Evolutionary conservation across 2,329 filamentous ascomycete species (phyloP).

Genomic region (Fusarium subtropicale): DNA sequence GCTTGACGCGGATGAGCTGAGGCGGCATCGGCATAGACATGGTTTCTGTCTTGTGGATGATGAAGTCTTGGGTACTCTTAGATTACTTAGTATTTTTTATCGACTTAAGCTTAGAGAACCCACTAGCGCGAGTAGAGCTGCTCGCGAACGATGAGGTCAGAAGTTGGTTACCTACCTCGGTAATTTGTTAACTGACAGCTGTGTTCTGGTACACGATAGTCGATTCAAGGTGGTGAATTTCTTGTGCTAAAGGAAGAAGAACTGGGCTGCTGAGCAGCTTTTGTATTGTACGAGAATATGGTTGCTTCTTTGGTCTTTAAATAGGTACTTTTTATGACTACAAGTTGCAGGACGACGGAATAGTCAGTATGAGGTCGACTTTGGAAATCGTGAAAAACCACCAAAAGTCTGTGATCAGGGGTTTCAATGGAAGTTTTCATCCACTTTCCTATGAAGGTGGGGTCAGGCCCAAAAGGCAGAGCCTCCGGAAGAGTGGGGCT

Average conservation of each 20-base stretch:
- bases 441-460: slow-evolving; percentile 25
- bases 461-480: slow-evolving; percentile 9
- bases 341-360: not conserved
- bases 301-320: not conserved
- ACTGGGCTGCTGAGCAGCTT: too few relatives aligned
- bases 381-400: not conserved
- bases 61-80: not conserved
- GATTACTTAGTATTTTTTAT: not conserved
- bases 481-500: slow-evolving; percentile 17
- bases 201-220: too few relatives aligned
- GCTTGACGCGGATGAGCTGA: slow-evolving; percentile 70
- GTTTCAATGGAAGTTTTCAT: slow-evolving; percentile 4
- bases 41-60: not conserved
- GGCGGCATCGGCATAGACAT: slow-evolving; percentile 71
- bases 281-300: not conserved
- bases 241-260: not conserved
- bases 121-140: too few relatives aligned
- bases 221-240: too few relatives aligned
- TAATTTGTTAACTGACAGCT: too few relatives aligned
- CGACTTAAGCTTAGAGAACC: too few relatives aligned
- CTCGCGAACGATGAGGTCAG: slow-evolving; percentile 34
- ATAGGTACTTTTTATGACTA: not conserved
- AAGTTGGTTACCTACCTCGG: slow-evolving; percentile 1
- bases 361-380: not conserved
- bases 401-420: not conserved